Evolutionary conservation across 331 rosid genomes (phyloP).

Genomic region (Acacia concinna): DNA sequence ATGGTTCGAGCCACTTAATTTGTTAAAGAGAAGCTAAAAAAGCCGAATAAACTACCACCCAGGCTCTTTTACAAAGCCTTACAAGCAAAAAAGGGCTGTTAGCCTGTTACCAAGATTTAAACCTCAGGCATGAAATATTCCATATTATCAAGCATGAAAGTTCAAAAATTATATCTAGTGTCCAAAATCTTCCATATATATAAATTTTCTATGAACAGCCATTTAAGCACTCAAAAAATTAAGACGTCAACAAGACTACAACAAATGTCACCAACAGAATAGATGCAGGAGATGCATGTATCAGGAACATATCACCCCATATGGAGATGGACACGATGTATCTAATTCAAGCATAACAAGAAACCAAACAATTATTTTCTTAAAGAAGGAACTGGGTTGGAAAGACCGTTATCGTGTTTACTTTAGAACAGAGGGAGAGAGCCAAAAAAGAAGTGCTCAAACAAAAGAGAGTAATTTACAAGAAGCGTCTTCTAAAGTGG

Average conservation of each 20-base stretch:
- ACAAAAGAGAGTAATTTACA: slow-evolving; percentile 16
- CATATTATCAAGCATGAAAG: background rate
- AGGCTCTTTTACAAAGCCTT: no score
- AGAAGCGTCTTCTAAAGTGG: slow-evolving; percentile 53
- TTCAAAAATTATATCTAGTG: no score
- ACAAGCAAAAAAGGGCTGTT: no score
- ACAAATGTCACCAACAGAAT: background rate
- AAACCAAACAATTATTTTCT: background rate
- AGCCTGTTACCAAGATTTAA: no score
- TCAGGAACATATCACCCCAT: background rate
- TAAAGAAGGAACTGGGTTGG: background rate
- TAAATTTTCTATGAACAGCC: background rate
- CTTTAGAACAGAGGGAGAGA: slow-evolving; percentile 9
- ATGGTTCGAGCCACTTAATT: no score
- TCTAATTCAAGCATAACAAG: background rate
- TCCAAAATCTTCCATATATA: background rate
- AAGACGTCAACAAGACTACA: background rate
- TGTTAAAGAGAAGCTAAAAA: no score
- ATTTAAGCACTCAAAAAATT: background rate
- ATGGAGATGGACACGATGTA: background rate
- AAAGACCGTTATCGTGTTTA: background rate
- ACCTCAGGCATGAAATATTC: no score
- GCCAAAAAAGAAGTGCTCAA: slow-evolving; percentile 12
- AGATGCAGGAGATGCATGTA: background rate
- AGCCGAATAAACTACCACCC: no score